These are phyloP conservation scores for Nissolia schottii DNA, from an alignment of 306 rosid genomes.

Conservation along the genomic window DNA sequence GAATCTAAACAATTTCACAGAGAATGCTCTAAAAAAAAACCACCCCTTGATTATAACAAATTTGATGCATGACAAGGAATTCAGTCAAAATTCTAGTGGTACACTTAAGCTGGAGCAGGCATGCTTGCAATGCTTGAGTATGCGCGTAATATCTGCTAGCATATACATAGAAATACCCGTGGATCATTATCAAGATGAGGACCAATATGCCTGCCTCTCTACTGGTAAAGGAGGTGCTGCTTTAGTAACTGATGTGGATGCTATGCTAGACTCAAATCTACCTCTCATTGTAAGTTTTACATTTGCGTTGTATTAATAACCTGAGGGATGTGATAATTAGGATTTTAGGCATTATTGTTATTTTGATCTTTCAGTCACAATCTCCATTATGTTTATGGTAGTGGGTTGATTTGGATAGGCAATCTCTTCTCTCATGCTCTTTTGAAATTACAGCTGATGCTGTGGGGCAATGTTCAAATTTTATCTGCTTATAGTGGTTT, in stretches of 20 bases:
- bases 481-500: constrained; percentile 9
- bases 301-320: not conserved
- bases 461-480: constrained; percentile 10
- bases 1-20: constrained; percentile 50
- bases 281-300: constrained; percentile 44
- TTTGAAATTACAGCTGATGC: constrained; percentile 14
- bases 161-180: constrained; percentile 41
- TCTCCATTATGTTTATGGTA: not conserved
- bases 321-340: not conserved
- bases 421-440: not conserved
- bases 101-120: constrained; percentile 50
- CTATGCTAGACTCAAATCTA: not conserved
- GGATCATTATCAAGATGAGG: constrained; percentile 36
- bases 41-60: constrained; percentile 52
- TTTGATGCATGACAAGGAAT: constrained; percentile 56
- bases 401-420: not conserved
- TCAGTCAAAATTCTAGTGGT: constrained; percentile 44
- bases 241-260: not conserved
- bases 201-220: constrained; percentile 32
- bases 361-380: not conserved
- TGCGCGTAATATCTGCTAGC: constrained; percentile 41
- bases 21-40: constrained; percentile 58
- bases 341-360: not conserved
- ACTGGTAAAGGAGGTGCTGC: constrained; percentile 20
- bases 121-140: constrained; percentile 61